Base-by-base conservation (phyloP, 768 basidiomycete species). In the Lactarius sp. region DNA sequence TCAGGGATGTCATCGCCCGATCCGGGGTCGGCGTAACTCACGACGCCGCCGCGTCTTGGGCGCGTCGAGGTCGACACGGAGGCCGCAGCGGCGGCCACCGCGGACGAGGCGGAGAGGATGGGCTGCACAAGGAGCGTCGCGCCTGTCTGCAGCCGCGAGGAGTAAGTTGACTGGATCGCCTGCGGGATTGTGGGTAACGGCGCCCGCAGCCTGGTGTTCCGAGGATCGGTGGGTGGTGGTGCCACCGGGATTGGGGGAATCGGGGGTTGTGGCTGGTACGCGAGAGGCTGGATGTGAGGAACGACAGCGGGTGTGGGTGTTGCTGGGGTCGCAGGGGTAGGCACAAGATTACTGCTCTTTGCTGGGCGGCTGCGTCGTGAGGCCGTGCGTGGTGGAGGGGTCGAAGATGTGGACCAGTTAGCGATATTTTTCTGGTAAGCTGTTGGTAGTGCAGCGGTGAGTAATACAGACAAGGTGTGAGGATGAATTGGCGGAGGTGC, bases 121-220 rank as follows among this genome's bases (percentile, higher is more conserved):
- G 97, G 97, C 71, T 99, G 97, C 75, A 98, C 82, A 68, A 99
- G 84, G 6, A 94, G 84, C 0, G 92, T 89, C 3, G 88, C 81
- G 14, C 97, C 97, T 0, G 96, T 95, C 33, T 90, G 86, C 56
- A 98, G 77, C n/a, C 96, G 83, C 6, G 94, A 90, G 0, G 94
- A 79, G 73, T 97, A 98, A 2, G 92, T 89, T 0, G 92, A 88
- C 60, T 84, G 80, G 14, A 85, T 76, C 0, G 89, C 94, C 72
- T 98, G 96, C 0, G 81, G 74, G 0, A 75, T 73, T 0, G 87
- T 81, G 0, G 86, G 81, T 36, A 93, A 76, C 1, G 70, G 67
- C 8, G 68, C 63, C 14, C 61, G 62, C 6, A 54, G 4, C 3
- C 52, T 59, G 10, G 47, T 57, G n/a, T 36, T 60, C 27, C 53